Evolutionary conservation across 768 basidiomycete species (phyloP).

Genomic region (Strobilomyces dryophilus): DNA sequence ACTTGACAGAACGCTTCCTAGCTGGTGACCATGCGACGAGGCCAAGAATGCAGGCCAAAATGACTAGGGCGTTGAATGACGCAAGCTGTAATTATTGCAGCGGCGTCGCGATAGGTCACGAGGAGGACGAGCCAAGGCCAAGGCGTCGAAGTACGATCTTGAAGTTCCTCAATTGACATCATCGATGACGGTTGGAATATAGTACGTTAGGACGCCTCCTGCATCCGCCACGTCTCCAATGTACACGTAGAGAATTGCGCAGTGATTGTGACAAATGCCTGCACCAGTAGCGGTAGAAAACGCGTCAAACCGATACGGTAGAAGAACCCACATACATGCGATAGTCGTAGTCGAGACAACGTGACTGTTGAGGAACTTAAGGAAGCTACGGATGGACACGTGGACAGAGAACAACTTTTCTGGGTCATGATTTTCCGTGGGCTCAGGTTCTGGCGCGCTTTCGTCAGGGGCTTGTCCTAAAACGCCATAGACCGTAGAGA

Average conservation of each 20-base stretch:
- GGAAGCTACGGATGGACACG: conserved; percentile 68
- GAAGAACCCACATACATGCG: conserved; percentile 55
- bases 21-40: no score
- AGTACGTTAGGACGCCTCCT: conserved; percentile 85
- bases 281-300: background rate
- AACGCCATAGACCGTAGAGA: conserved; percentile 4
- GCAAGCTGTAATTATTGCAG: background rate
- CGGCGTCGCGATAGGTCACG: background rate
- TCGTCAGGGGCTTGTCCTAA: conserved; percentile 27
- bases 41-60: background rate
- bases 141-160: background rate
- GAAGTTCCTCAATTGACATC: conserved; percentile 34
- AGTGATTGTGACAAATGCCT: conserved; percentile 83
- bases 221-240: conserved; percentile 76
- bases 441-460: conserved; percentile 31
- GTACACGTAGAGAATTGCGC: conserved; percentile 85
- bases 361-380: conserved; percentile 79
- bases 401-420: conserved; percentile 59
- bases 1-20: no score
- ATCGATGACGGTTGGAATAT: conserved; percentile 75
- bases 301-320: background rate
- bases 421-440: conserved; percentile 45
- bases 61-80: no score
- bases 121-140: background rate
- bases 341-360: conserved; percentile 81